A percentile compares a stretch with the other conserved stretches of the same genome.
phyloP scores from a whole-genome alignment of 768 basidiomycete genomes.

The Boletus patriciae region DNA sequence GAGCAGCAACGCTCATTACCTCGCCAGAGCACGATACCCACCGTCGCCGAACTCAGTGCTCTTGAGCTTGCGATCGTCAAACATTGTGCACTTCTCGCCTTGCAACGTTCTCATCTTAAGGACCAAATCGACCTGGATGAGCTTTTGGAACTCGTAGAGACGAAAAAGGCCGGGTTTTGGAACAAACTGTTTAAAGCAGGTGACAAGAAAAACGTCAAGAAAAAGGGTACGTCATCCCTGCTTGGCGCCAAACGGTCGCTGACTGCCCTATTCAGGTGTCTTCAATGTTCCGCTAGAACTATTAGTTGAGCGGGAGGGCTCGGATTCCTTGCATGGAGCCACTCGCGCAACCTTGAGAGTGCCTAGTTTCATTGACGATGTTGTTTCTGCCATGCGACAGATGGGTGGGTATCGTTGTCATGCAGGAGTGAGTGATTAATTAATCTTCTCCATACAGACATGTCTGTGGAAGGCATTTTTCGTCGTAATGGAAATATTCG shows the following conservation, averaged over 20 bases:
- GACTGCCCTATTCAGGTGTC: constrained; percentile 55
- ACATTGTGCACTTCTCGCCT: constrained; percentile 80
- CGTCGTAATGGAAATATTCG: constrained; percentile 97
- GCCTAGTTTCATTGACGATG: constrained; percentile 97
- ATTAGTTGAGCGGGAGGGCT: constrained; percentile 90
- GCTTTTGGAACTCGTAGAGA: constrained; percentile 87
- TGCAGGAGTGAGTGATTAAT: background rate
- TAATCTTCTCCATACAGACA: constrained; percentile 55
- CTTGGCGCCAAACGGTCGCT: constrained; percentile 10
- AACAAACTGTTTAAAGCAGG: constrained; percentile 89
- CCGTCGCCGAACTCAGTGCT: constrained; percentile 79
- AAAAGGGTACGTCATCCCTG: constrained; percentile 60
- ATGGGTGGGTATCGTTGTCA: constrained; percentile 69
- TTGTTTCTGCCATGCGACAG: constrained; percentile 96
- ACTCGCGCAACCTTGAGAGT: constrained; percentile 82
- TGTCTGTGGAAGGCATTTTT: constrained; percentile 99
- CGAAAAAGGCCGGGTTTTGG: constrained; percentile 94
- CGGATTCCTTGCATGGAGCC: constrained; percentile 92
- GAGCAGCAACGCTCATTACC: constrained; percentile 86
- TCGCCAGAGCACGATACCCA: constrained; percentile 72
- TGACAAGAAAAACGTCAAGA: constrained; percentile 89
- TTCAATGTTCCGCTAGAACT: constrained; percentile 93
- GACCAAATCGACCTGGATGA: constrained; percentile 91
- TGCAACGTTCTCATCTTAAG: constrained; percentile 74
- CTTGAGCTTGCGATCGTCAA: constrained; percentile 90